Conservation (phyloP, 2,329 filamentous ascomycete species). For the Harringtonia aguacate region DNA sequence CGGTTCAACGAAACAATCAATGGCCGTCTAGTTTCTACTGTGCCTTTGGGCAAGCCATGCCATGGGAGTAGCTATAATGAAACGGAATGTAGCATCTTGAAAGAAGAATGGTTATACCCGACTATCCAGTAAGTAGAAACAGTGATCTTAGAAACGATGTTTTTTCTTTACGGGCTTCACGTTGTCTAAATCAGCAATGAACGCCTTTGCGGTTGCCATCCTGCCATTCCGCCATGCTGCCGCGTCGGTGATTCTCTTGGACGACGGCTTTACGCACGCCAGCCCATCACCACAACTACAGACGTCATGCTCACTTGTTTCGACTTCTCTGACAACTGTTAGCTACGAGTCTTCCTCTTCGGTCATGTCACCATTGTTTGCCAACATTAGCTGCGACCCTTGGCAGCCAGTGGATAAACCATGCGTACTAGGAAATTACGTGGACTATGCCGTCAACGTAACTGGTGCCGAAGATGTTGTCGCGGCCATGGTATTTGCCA, state of each 20-base stretch:
- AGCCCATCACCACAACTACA: no score
- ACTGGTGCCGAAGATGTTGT: slow-evolving; percentile 15
- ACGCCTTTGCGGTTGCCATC: no score
- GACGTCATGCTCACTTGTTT: no score
- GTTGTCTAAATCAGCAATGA: no score
- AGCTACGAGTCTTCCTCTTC: slow-evolving; percentile 11
- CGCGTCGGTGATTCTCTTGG: no score
- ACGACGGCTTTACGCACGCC: no score
- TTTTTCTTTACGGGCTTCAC: no score
- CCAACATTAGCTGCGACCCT: slow-evolving; percentile 6
- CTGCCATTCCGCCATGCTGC: no score
- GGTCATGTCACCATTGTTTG: slow-evolving; percentile 5
- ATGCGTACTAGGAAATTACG: slow-evolving; percentile 29
- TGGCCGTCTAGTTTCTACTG: slow-evolving; percentile 2
- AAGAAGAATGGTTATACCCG: background rate
- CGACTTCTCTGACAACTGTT: slow-evolving; percentile 12
- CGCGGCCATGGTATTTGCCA: slow-evolving; percentile 28
- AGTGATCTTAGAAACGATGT: background rate
- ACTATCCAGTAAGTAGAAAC: background rate
- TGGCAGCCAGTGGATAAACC: slow-evolving; percentile 15
- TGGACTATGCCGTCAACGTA: slow-evolving; percentile 19
- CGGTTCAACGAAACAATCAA: slow-evolving; percentile 1
- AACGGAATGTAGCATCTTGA: background rate
- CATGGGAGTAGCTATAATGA: slow-evolving; percentile 2
- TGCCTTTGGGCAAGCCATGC: background rate